Percentiles rank a stretch among this genome's conserved stretches.
Conservation (phyloP, 257 asterid genomes). For the Petunia secreta region DNA sequence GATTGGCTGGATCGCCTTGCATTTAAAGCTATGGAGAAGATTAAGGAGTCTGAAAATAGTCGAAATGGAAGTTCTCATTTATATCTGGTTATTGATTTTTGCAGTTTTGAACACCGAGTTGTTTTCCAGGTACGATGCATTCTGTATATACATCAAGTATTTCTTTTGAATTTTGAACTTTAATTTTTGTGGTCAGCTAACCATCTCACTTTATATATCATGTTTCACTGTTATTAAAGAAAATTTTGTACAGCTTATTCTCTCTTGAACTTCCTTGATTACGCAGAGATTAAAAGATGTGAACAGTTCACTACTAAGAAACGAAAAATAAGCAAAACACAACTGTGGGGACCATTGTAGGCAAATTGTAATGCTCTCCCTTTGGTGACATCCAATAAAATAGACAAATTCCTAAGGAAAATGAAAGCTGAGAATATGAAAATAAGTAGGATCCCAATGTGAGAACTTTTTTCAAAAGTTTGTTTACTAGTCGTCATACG, state of each 20-base stretch:
- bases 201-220: not conserved
- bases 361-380: not conserved
- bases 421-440: not conserved
- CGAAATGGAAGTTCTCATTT: constrained; percentile 88
- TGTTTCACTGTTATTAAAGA: not conserved
- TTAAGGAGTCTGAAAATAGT: constrained; percentile 73
- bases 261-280: not conserved
- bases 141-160: not conserved
- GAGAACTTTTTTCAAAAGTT: not conserved
- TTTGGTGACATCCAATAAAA: not conserved
- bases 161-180: not conserved
- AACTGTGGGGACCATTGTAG: not conserved
- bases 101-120: constrained; percentile 97
- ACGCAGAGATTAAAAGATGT: not conserved
- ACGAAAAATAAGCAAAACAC: not conserved
- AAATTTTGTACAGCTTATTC: constrained; percentile 3
- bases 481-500: not conserved
- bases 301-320: not conserved
- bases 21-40: constrained; percentile 90
- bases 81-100: constrained; percentile 77
- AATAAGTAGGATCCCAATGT: not conserved
- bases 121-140: constrained; percentile 78
- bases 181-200: not conserved
- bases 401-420: not conserved
- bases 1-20: constrained; percentile 99